A percentile compares a stretch with the other conserved stretches of the same genome.
These are phyloP conservation scores for Zalaria sp. DNA, from an alignment of 2,329 filamentous ascomycete genomes.

Conservation along the genomic window DNA sequence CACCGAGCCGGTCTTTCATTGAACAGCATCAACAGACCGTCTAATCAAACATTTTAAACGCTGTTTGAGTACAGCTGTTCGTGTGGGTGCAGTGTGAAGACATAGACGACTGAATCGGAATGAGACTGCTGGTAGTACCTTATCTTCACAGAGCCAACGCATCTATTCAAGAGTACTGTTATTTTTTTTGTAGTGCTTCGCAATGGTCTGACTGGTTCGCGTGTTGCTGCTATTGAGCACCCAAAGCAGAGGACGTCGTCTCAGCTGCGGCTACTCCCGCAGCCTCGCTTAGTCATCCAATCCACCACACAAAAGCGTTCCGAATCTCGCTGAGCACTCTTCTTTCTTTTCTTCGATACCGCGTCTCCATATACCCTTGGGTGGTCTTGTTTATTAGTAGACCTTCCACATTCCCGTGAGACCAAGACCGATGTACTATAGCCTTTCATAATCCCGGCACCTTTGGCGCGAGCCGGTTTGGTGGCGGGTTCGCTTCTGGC, in stretches of 20 bases:
- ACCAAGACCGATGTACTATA: conserved; percentile 2
- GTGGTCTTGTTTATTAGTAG: background rate
- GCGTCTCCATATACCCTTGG: conserved; percentile 4
- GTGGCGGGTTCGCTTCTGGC: conserved; percentile 5
- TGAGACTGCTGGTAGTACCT: too few relatives aligned
- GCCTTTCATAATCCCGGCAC: conserved; percentile 4
- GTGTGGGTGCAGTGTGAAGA: too few relatives aligned
- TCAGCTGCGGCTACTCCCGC: background rate
- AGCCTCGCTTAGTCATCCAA: background rate
- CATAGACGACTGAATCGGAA: too few relatives aligned
- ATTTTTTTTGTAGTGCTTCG: too few relatives aligned
- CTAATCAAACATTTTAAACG: too few relatives aligned
- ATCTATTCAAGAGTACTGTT: too few relatives aligned
- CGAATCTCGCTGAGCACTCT: background rate
- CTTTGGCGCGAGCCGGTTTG: background rate
- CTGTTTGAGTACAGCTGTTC: too few relatives aligned
- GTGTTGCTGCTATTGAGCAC: too few relatives aligned
- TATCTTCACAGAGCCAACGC: too few relatives aligned
- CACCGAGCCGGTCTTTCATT: too few relatives aligned
- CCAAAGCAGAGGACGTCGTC: background rate
- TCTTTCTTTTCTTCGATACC: conserved; percentile 2
- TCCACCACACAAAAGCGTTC: background rate
- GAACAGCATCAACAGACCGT: too few relatives aligned
- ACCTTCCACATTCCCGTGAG: conserved; percentile 2
- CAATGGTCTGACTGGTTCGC: too few relatives aligned